phyloP scores from a whole-genome alignment of 2,329 filamentous ascomycete genomes.

The Dactylellina haptotyla region DNA sequence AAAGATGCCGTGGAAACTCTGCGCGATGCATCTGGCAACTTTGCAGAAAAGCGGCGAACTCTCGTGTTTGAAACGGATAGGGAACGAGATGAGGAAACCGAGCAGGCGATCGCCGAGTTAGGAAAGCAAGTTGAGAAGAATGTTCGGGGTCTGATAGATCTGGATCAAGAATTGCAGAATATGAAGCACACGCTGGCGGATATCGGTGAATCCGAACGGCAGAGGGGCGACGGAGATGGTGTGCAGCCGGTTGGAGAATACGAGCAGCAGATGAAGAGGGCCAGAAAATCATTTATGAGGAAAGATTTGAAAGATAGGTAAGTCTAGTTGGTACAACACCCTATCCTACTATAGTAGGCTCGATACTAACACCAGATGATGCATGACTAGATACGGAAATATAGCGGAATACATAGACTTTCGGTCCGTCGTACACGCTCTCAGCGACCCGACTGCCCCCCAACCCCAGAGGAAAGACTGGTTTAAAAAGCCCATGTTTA shows the following conservation, averaged over 20 bases:
- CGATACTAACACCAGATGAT: not conserved
- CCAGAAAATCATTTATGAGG: conserved; percentile 16
- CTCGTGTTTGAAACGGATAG: conserved; percentile 23
- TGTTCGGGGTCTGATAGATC: conserved; percentile 39
- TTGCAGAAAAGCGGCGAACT: conserved; percentile 33
- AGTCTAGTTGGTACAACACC: too few relatives aligned
- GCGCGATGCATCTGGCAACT: conserved; percentile 28
- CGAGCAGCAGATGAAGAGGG: conserved; percentile 9
- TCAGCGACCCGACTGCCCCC: conserved; percentile 29
- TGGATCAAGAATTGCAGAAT: conserved; percentile 33
- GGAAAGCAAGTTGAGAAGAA: conserved; percentile 44
- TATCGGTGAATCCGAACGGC: conserved; percentile 25
- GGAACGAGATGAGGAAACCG: conserved; percentile 22
- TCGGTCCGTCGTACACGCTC: conserved; percentile 31
- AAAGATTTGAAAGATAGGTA: conserved; percentile 49
- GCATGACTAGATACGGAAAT: conserved; percentile 33
- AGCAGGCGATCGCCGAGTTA: conserved; percentile 35
- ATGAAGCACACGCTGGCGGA: conserved; percentile 30
- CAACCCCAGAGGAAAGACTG: conserved; percentile 44
- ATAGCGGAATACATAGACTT: conserved; percentile 42
- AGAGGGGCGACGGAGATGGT: conserved; percentile 28
- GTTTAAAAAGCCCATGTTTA: conserved; percentile 48
- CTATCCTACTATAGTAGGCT: not conserved
- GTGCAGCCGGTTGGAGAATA: conserved; percentile 45
- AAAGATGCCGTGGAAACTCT: conserved; percentile 37